phyloP scores from a whole-genome alignment of 176 grass and related monocot species.

The Alopecurus myosuroides region DNA sequence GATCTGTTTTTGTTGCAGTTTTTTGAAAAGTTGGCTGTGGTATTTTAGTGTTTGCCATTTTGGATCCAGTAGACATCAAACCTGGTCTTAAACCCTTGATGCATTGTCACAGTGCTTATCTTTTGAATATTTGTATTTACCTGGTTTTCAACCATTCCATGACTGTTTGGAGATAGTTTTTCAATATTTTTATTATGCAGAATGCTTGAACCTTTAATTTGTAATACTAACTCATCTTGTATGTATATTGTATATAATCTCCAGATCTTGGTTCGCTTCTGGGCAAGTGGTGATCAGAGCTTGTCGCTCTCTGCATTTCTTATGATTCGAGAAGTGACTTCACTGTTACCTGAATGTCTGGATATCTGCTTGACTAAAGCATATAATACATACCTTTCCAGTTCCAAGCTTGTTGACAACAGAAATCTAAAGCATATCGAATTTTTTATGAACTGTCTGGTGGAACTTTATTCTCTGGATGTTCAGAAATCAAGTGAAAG shows the following conservation, averaged over 20 bases:
- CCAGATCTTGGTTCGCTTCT: constrained; percentile 80
- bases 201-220: neutral
- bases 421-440: constrained; percentile 57
- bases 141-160: neutral
- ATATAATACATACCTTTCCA: constrained; percentile 70
- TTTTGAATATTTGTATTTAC: neutral
- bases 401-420: constrained; percentile 65
- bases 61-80: constrained; percentile 4
- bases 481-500: constrained; percentile 64
- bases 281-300: constrained; percentile 71
- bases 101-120: neutral
- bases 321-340: constrained; percentile 63
- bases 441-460: constrained; percentile 60
- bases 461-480: constrained; percentile 84
- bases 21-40: neutral
- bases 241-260: constrained; percentile 3
- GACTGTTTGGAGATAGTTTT: neutral
- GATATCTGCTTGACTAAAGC: constrained; percentile 65
- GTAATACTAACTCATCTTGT: neutral
- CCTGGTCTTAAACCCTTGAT: neutral
- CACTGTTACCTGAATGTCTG: constrained; percentile 57
- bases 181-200: neutral
- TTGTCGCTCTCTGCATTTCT: constrained; percentile 70
- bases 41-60: neutral
- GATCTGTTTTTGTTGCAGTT: neutral